Evolutionary conservation across 169 alveolate species (phyloP), one percentile per base, ranked within the genome.

Genomic region (Cryptosporidium tyzzeri): DNA sequence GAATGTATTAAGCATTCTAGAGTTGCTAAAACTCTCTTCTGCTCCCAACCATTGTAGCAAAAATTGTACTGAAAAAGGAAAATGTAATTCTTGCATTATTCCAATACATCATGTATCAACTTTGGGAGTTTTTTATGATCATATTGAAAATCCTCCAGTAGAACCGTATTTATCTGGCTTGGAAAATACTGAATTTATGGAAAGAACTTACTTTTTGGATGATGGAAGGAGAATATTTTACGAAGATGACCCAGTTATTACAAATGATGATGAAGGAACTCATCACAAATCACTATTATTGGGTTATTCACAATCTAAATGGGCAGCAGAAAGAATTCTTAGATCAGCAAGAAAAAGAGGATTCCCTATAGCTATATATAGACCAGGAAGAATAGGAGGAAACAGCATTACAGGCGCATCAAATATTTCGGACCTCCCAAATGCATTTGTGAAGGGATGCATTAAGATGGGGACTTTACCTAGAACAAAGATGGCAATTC

Each of bases 381-480:
- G 89, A 31, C 89, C 89, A 4, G 89, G 89, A 12, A 62, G 89
- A 65, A 80, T 80, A 62, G 89, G 89, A 26, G 89, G 89, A 59
- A 80, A 80, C 31, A 80, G 89, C 18, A 62, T 7, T 5, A 80
- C 89, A 8, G 89, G 89, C 0, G 89, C 75, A 44, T 80, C 89
- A 3, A 80, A 80, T 62, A 65, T 80, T 33, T 62, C 80, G 3
- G 89, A 80, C 3, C 89, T 80, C 9, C 89, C 89, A 41, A 80
- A 80, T 80, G 89, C 89, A 59, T 80, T 80, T 62, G 67, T 80
- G 21, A 80, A 80, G 29, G 89, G 89, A 21, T 80, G 89, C 18
- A 80, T 80, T 62, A 33, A 59, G 44, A 80, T 80, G 73, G 75
- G 75, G 50, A 23, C 61, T 61, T 80, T 80, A 45, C 89, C 89